A percentile compares a stretch with the other conserved stretches of the same genome.
phyloP scores from a whole-genome alignment of 345 rosid genomes.

The Boechera retrofracta region DNA sequence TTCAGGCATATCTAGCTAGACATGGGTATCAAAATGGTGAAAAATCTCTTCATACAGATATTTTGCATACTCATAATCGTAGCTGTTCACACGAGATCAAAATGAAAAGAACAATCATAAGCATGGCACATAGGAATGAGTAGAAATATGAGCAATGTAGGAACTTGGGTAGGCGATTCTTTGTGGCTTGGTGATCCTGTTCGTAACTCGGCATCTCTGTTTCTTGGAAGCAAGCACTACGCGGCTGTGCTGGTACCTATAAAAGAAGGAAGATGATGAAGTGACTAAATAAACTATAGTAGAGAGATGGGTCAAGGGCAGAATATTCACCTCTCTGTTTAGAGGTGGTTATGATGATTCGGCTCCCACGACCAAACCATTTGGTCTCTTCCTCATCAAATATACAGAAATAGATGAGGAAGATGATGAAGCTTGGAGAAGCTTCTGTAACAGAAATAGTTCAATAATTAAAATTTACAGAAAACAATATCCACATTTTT shows the following conservation, averaged over 20 bases:
- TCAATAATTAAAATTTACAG: too few species aligned
- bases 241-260: neutral
- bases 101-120: neutral
- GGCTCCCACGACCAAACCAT: too few species aligned
- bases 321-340: slow-evolving; percentile 9
- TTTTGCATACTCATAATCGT: neutral
- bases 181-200: neutral
- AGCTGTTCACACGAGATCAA: neutral
- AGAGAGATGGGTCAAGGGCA: neutral
- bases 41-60: neutral
- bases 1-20: neutral
- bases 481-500: too few species aligned
- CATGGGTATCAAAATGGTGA: neutral
- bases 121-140: neutral
- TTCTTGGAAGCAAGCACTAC: neutral
- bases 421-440: too few species aligned
- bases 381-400: too few species aligned
- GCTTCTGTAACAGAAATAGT: too few species aligned
- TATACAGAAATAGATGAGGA: too few species aligned
- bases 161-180: neutral
- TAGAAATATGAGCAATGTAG: neutral
- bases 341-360: too few species aligned
- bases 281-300: neutral
- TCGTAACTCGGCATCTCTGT: too few species aligned
- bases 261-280: neutral